These are phyloP conservation scores for Cyberlindnera galapagoensis DNA, from an alignment of 805 yeast genomes.

Conservation along the genomic window DNA sequence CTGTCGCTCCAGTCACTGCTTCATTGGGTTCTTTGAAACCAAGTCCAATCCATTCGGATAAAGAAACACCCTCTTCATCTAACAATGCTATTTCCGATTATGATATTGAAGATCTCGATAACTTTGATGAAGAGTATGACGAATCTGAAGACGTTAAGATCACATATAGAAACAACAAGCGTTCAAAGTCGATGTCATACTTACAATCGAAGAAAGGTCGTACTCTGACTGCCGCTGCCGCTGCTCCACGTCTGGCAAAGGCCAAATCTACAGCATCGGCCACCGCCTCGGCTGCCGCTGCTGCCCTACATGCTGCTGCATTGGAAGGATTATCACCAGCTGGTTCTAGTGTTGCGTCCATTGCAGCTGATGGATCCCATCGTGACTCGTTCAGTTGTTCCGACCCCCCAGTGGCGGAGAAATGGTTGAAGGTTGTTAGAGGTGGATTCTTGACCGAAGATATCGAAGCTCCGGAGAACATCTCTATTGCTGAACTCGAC, in stretches of 20 bases:
- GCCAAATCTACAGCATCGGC: constrained; percentile 53
- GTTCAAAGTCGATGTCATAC: constrained; percentile 61
- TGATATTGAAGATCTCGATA: constrained; percentile 41
- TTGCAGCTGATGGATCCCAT: constrained; percentile 11
- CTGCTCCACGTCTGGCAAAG: constrained; percentile 74
- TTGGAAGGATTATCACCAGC: constrained; percentile 41
- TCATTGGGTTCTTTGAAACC: constrained; percentile 34
- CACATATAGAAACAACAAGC: constrained; percentile 38
- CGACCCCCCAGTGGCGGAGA: constrained; percentile 36
- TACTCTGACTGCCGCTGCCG: constrained; percentile 64
- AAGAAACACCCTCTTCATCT: constrained; percentile 1
- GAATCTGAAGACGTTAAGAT: constrained; percentile 37
- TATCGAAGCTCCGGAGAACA: constrained; percentile 73
- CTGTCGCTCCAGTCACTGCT: constrained; percentile 75
- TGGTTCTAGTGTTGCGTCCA: constrained; percentile 28
- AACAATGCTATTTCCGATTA: constrained; percentile 30
- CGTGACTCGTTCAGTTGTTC: constrained; percentile 7
- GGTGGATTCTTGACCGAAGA: constrained; percentile 75
- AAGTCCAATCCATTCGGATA: too few species aligned
- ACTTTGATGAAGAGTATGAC: constrained; percentile 25
- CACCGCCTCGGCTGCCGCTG: constrained; percentile 70
- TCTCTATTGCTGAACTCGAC: constrained; percentile 64
- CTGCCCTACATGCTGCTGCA: constrained; percentile 67
- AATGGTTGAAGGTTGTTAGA: constrained; percentile 69
- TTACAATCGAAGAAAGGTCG: constrained; percentile 45